Evolutionary conservation across 2,329 filamentous ascomycete genomes (phyloP).

Genomic region (Pseudocercospora cruenta): DNA sequence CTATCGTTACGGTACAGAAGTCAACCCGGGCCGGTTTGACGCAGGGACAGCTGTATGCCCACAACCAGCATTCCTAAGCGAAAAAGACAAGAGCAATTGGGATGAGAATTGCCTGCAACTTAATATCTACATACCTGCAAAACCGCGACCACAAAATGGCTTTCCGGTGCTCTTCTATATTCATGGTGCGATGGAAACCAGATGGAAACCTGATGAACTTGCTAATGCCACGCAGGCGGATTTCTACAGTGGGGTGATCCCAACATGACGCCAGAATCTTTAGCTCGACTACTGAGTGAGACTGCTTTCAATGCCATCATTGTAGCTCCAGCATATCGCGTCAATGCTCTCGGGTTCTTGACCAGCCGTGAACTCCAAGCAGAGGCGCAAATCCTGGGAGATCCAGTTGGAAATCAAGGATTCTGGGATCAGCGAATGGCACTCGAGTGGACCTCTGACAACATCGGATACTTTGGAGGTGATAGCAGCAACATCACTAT

Average conservation of each 20-base stretch:
- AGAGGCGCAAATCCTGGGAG: slow-evolving; percentile 44
- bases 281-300: slow-evolving; percentile 53
- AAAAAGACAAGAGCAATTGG: slow-evolving; percentile 38
- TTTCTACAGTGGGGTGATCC: slow-evolving; percentile 61
- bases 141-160: slow-evolving; percentile 48
- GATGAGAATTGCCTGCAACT: slow-evolving; percentile 61
- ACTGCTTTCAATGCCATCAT: slow-evolving; percentile 55
- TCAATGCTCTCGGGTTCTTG: slow-evolving; percentile 62
- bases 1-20: slow-evolving; percentile 56
- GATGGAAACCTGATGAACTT: slow-evolving; percentile 26
- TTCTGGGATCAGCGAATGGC: slow-evolving; percentile 62
- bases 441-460: slow-evolving; percentile 58
- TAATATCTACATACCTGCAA: slow-evolving; percentile 60
- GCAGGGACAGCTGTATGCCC: slow-evolving; percentile 53
- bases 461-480: slow-evolving; percentile 55
- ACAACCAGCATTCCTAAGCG: slow-evolving; percentile 45
- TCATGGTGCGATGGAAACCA: slow-evolving; percentile 41
- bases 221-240: slow-evolving; percentile 38
- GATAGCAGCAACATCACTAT: slow-evolving; percentile 56
- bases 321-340: slow-evolving; percentile 60
- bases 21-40: slow-evolving; percentile 52
- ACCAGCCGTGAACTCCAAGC: slow-evolving; percentile 52
- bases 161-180: slow-evolving; percentile 65
- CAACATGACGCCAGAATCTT: slow-evolving; percentile 47
- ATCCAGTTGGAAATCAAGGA: slow-evolving; percentile 55